These are phyloP conservation scores for Sporobolomyces phaffii DNA, from an alignment of 768 basidiomycete species.

Conservation along the genomic window DNA sequence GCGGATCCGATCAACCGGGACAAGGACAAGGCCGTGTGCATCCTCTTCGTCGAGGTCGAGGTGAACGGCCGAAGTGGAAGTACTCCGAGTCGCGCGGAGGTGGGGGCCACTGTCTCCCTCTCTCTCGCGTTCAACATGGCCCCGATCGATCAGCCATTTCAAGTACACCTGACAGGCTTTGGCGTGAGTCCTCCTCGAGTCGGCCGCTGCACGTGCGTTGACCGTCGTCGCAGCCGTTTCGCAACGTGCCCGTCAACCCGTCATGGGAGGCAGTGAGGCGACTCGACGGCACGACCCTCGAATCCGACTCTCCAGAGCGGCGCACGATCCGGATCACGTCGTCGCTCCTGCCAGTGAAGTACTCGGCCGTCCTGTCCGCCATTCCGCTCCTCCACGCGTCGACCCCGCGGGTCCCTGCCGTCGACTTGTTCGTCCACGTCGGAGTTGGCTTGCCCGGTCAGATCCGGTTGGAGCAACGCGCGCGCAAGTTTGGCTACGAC, in stretches of 20 bases:
- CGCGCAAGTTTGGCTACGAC: conserved; percentile 13
- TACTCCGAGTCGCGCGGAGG: too few species aligned
- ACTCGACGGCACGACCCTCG: neutral
- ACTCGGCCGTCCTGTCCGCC: neutral
- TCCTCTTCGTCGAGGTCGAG: neutral
- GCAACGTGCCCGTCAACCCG: conserved; percentile 2
- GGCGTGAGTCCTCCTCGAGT: neutral
- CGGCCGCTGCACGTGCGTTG: too few species aligned
- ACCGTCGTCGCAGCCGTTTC: conserved; percentile 3
- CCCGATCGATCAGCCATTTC: neutral
- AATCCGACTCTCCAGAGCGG: neutral
- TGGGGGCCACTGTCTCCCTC: neutral
- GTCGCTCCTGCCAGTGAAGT: conserved; percentile 21
- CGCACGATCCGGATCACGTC: conserved; percentile 2
- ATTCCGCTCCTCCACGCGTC: conserved; percentile 6
- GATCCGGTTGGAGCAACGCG: neutral
- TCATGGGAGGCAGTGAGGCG: conserved; percentile 18
- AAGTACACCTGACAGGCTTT: conserved; percentile 13
- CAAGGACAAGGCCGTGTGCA: conserved; percentile 27
- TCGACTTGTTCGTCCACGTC: conserved; percentile 20
- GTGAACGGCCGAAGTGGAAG: neutral
- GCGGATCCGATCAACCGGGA: conserved; percentile 14
- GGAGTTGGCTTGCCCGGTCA: conserved; percentile 5
- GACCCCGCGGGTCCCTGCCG: too few species aligned
- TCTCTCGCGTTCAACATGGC: neutral